Evolutionary conservation across 371 early-diverging fungal species (phyloP), one percentile per base, ranked within the genome.

Genomic region (Umbelopsis sp.): DNA sequence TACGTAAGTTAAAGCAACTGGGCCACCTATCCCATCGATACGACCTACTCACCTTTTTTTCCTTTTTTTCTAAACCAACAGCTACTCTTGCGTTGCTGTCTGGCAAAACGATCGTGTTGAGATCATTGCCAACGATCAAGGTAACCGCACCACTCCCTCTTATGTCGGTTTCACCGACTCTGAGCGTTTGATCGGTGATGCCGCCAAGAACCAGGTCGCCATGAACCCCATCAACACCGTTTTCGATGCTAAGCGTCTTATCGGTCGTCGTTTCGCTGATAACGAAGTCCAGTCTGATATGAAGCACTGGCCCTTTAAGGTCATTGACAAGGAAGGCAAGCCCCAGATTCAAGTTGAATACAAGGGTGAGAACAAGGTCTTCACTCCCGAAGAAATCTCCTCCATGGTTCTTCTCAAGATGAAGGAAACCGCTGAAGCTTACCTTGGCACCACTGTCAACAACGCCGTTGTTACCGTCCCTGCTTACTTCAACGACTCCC

Each of bases 31-130:
- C 35, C 8, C 41, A 11, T 41, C 18, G 10, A 16, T 53, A 46
- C n/a, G 0, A 6, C 22, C 18, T 10, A 62, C 38, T 63, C 10
- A 64, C 41, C 50, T 57, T 24, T 22, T 44, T 66, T 65, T 38
- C 18, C 32, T 16, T 38, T 45, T 16, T 22, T 65, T 22, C 0
- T 3, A 29, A 29, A 29, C 22, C 16, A 97, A 96, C 76, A 99
- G 99, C 81, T 99, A 99, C 91, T 97, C 97, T 72, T 99, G 99
- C 86, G 97, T 99, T 76, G 98, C 94, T 82, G 96, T 96, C 67
- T 96, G 94, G 91, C 94, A 94, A 83, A 95, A 96, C 85, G 98
- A 96, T 80, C 94, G 93, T 74, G 96, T 96, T 69, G 97, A 96
- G 84, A 95, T 96, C 79, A 95, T 97, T 83, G 95, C 98, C 84